Base-by-base conservation (phyloP, 2,329 filamentous ascomycete species). In the Aureobasidium lini region DNA sequence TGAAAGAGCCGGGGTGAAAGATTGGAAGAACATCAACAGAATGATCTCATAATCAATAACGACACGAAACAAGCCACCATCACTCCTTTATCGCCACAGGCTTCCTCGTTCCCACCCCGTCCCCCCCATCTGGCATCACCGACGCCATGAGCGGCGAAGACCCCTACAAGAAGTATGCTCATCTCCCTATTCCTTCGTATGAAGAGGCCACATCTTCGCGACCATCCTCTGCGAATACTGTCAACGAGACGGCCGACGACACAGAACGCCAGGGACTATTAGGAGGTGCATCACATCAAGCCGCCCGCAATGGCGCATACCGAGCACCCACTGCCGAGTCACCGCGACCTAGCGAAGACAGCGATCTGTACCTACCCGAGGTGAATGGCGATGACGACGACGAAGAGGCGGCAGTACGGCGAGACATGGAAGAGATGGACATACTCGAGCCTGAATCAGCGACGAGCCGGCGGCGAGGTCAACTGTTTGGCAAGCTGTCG, bases 381-480 rank as follows among this genome's bases (percentile, higher is more conserved):
- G 77, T 77, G 52, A 73, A 70, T 77, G 83, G 73, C 72, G 77
- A 68, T 66, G 76, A 77, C 74, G 88, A 69, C 59, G 72, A 73
- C 48, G 77, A 67, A 66, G 76, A 77, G 74, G 88, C 68, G 59
- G 72, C 73, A 44, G 81, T 94, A 66, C 85, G 89, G 63, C 82
- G 87, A 65, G 89, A 94, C 74, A 87, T 97, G 77, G 84, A 95
- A 69, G 88, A 96, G 80, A 85, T 95, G 81, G 90, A 95, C 66
- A 84, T 95, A 43, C 83, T 90, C 67, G 90, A 95, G 65, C 70
- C 71, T 44, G 71, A 69, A 58, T 65, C 70, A 28, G 60, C 47
- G 48, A 62, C 57, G 39, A 54, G 42, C n/a, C 44, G 60, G 31
- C 61, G 64, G 32, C 57, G 64, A 62, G 72, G 76, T 31, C 71